A percentile compares a stretch with the other conserved stretches of the same genome.
Conservation (phyloP, 495 filamentous ascomycete species). For the Astrothelium subdiscretum region DNA sequence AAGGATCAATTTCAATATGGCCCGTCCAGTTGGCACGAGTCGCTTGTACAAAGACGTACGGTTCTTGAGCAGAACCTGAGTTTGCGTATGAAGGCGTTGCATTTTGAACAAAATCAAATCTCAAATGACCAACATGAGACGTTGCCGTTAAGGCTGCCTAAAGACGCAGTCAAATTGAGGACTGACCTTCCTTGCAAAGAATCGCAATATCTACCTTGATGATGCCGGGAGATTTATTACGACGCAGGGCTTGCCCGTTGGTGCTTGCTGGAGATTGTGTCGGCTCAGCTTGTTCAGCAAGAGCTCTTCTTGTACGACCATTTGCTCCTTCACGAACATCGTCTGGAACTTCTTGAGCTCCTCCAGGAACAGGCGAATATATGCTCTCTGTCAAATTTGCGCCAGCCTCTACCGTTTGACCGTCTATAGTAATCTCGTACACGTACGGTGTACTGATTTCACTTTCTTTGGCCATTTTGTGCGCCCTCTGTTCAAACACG, state of each 20-base stretch:
- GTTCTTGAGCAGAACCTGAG: not conserved
- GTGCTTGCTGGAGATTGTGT: not conserved
- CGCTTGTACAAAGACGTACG: constrained; percentile 13
- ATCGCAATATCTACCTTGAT: not conserved
- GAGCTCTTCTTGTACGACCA: constrained; percentile 11
- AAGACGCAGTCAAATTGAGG: not conserved
- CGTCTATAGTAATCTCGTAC: constrained; percentile 13
- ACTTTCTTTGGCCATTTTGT: constrained; percentile 9
- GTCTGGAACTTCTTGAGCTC: constrained; percentile 11
- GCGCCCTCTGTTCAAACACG: constrained; percentile 12
- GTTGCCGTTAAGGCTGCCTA: constrained; percentile 14
- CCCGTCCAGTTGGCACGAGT: constrained; percentile 16
- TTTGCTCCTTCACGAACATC: constrained; percentile 11
- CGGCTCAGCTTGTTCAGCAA: not conserved
- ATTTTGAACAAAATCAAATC: constrained; percentile 4
- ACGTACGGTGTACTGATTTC: constrained; percentile 16
- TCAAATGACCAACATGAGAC: constrained; percentile 11
- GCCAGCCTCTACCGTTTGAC: constrained; percentile 5
- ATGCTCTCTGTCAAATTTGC: constrained; percentile 13
- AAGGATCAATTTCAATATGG: constrained; percentile 8
- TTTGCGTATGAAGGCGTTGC: not conserved
- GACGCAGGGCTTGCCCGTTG: not conserved
- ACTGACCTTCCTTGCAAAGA: not conserved
- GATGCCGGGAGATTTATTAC: not conserved
- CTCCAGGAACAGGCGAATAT: constrained; percentile 14